A percentile compares a stretch with the other conserved stretches of the same genome.
Evolutionary conservation across 177 flowering plant genomes (phyloP).

Genomic region (Vitis hybrid): DNA sequence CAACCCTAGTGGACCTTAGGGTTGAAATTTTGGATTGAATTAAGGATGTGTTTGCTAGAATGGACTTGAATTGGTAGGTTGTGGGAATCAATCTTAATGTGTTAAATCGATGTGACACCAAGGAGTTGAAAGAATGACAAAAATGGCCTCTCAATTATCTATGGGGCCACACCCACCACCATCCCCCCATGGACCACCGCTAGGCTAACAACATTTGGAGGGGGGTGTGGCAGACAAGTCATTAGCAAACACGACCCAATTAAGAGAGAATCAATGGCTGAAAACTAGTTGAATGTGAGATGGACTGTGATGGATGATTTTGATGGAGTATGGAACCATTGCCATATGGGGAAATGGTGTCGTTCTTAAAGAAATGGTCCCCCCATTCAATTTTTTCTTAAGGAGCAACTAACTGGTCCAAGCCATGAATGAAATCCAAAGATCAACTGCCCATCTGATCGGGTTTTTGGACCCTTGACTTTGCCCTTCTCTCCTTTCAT

Average conservation of each 20-base stretch:
- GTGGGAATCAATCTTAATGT: constrained; percentile 5
- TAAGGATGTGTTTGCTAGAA: neutral
- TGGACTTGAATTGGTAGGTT: constrained; percentile 6
- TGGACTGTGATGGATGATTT: too few relatives aligned
- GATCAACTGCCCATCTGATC: too few relatives aligned
- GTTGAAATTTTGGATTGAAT: too few relatives aligned
- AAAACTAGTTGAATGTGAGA: too few relatives aligned
- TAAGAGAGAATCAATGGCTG: too few relatives aligned
- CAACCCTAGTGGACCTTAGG: too few relatives aligned
- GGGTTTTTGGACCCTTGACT: neutral
- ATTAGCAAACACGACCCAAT: neutral
- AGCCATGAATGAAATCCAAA: too few relatives aligned
- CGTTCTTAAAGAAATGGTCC: too few relatives aligned
- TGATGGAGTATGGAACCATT: too few relatives aligned
- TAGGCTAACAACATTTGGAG: constrained; percentile 5
- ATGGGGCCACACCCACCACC: constrained; percentile 6
- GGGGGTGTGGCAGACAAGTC: neutral
- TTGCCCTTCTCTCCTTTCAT: neutral
- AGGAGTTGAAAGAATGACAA: constrained; percentile 2
- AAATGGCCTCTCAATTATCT: neutral
- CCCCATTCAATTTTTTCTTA: neutral
- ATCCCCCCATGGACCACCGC: too few relatives aligned
- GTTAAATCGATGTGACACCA: constrained; percentile 4
- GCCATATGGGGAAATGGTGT: too few relatives aligned
- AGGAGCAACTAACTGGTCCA: neutral